phyloP scores from a whole-genome alignment of 768 basidiomycete genomes.

The Scleroderma bovista region DNA sequence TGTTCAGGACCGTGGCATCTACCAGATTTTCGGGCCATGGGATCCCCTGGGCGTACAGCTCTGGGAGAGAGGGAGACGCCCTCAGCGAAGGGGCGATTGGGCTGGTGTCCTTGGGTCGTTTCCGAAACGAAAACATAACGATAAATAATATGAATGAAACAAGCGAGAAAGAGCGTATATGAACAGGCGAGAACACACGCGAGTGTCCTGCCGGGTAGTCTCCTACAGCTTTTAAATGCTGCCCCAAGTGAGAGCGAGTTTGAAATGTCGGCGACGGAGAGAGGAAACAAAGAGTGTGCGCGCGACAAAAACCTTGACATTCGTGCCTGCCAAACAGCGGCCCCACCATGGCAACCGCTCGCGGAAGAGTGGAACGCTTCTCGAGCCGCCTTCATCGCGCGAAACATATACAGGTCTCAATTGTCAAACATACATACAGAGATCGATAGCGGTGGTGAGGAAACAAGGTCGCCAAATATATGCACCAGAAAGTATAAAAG shows the following conservation, averaged over 20 bases:
- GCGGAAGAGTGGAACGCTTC: not conserved
- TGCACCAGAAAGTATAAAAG: constrained; percentile 9
- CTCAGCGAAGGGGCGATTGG: constrained; percentile 43
- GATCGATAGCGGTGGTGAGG: constrained; percentile 1
- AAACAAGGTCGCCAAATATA: not conserved
- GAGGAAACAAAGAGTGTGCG: not conserved
- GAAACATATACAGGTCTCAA: not conserved
- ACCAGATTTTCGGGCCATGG: constrained; percentile 85
- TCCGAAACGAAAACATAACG: constrained; percentile 71
- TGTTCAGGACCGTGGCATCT: constrained; percentile 60
- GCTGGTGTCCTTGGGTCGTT: constrained; percentile 48
- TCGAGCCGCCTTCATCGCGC: not conserved
- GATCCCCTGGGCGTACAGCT: constrained; percentile 67
- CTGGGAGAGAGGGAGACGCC: constrained; percentile 77
- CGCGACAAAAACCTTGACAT: constrained; percentile 4
- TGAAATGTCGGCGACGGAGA: not conserved
- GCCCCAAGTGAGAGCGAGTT: not conserved
- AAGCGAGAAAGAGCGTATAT: constrained; percentile 12
- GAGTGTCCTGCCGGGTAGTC: constrained; percentile 1
- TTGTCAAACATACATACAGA: not conserved
- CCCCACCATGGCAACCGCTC: constrained; percentile 24
- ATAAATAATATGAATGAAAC: constrained; percentile 18
- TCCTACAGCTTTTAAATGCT: not conserved
- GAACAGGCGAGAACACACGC: constrained; percentile 17
- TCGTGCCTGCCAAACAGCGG: constrained; percentile 11